These are phyloP conservation scores for Botrytis byssoidea DNA, from an alignment of 2,329 filamentous ascomycete species.

Conservation along the genomic window DNA sequence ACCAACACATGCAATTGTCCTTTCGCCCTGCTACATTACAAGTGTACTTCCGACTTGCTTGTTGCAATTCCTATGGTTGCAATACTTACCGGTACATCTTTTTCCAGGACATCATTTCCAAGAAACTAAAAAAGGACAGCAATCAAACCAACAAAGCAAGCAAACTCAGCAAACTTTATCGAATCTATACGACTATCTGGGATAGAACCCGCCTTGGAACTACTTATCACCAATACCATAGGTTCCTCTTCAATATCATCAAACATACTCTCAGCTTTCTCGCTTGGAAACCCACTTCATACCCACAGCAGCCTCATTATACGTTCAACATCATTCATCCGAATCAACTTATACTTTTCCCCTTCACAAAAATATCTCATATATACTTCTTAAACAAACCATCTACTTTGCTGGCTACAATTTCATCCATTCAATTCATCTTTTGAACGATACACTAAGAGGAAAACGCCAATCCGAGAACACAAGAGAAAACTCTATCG, in stretches of 20 bases:
- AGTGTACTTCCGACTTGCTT: constrained; percentile 18
- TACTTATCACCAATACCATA: not conserved
- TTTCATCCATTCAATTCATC: constrained; percentile 9
- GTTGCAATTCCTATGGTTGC: constrained; percentile 6
- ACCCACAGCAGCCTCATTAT: constrained; percentile 12
- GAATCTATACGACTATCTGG: not conserved
- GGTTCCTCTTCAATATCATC: not conserved
- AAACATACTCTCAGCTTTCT: not conserved
- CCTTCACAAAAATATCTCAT: not conserved
- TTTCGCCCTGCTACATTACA: constrained; percentile 15
- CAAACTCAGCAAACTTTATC: constrained; percentile 10
- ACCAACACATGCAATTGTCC: constrained; percentile 20
- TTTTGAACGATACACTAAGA: not conserved
- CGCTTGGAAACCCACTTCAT: constrained; percentile 6
- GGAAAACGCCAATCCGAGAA: not conserved
- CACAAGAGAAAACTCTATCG: not conserved
- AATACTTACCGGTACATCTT: not conserved
- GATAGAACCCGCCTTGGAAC: constrained; percentile 1
- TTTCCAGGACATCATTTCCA: not conserved
- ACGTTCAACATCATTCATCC: not conserved
- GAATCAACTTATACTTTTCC: not conserved
- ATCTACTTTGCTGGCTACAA: not conserved
- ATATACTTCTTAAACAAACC: constrained; percentile 3
- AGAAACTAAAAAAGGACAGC: not conserved
- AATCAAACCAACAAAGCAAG: constrained; percentile 9